A percentile compares a stretch with the other conserved stretches of the same genome.
phyloP scores from a whole-genome alignment of 495 filamentous ascomycete species.

The Clohesyomyces aquaticus region DNA sequence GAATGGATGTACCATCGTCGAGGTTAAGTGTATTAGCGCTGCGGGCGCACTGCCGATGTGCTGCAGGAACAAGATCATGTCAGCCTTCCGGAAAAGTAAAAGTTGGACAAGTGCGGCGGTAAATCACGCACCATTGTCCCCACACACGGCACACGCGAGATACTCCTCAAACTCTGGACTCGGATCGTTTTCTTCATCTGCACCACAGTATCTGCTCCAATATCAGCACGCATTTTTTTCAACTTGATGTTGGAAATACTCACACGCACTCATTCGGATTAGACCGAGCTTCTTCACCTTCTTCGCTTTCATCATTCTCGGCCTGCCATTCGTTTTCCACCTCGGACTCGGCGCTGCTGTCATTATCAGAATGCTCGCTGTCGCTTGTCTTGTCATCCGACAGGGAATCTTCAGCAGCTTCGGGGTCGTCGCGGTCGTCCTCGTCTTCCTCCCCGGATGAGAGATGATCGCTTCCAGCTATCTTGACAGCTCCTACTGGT shows the following conservation, averaged over 20 bases:
- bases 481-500: slow-evolving; percentile 76
- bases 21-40: slow-evolving; percentile 71
- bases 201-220: slow-evolving; percentile 66
- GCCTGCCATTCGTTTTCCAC: slow-evolving; percentile 69
- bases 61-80: slow-evolving; percentile 56
- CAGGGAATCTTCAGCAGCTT: slow-evolving; percentile 25
- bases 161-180: slow-evolving; percentile 86
- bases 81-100: slow-evolving; percentile 41
- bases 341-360: slow-evolving; percentile 68
- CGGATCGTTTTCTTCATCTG: slow-evolving; percentile 85
- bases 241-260: slow-evolving; percentile 47
- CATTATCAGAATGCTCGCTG: slow-evolving; percentile 52
- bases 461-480: slow-evolving; percentile 41
- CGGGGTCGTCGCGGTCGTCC: slow-evolving; percentile 37
- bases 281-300: slow-evolving; percentile 67
- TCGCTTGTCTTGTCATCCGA: slow-evolving; percentile 42
- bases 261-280: slow-evolving; percentile 67
- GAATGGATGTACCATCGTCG: slow-evolving; percentile 63
- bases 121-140: slow-evolving; percentile 73
- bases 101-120: slow-evolving; percentile 34
- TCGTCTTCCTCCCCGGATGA: slow-evolving; percentile 40
- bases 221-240: slow-evolving; percentile 6
- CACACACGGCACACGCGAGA: slow-evolving; percentile 78
- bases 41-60: slow-evolving; percentile 92
- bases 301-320: slow-evolving; percentile 65